phyloP scores from a whole-genome alignment of 1,139 yeast genomes.

The Zygosaccharomyces sapae region DNA sequence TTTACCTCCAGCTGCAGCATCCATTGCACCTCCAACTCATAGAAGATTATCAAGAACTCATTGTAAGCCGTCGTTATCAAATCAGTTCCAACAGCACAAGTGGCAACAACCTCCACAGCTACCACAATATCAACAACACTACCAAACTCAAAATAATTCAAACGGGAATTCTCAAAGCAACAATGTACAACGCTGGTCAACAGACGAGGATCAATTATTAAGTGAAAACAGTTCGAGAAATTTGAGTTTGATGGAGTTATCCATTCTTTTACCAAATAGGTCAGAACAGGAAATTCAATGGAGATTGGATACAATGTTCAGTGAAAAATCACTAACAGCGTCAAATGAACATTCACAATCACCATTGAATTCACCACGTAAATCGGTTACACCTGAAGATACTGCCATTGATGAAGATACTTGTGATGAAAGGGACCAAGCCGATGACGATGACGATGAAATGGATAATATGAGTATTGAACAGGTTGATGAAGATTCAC shows the following conservation, averaged over 20 bases:
- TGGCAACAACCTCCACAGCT: background rate
- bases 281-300: constrained; percentile 70
- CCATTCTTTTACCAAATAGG: constrained; percentile 66
- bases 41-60: constrained; percentile 12
- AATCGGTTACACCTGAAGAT: constrained; percentile 22
- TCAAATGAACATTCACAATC: constrained; percentile 13
- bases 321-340: constrained; percentile 9
- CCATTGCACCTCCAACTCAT: constrained; percentile 9
- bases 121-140: background rate
- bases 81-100: constrained; percentile 5
- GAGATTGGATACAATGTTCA: constrained; percentile 53
- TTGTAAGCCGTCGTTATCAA: constrained; percentile 9
- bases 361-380: constrained; percentile 19
- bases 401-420: constrained; percentile 23
- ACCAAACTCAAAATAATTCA: background rate
- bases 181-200: constrained; percentile 14
- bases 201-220: constrained; percentile 68
- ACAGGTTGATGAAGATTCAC: constrained; percentile 13
- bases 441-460: constrained; percentile 15
- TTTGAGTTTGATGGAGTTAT: constrained; percentile 67
- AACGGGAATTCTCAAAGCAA: background rate
- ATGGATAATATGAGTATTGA: constrained; percentile 18
- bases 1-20: constrained; percentile 14
- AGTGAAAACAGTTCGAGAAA: constrained; percentile 52
- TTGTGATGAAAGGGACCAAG: constrained; percentile 20